A percentile compares a stretch with the other conserved stretches of the same genome.
These are phyloP conservation scores for Aspergillus mulundensis DNA, from an alignment of 495 filamentous ascomycete genomes.

Conservation along the genomic window DNA sequence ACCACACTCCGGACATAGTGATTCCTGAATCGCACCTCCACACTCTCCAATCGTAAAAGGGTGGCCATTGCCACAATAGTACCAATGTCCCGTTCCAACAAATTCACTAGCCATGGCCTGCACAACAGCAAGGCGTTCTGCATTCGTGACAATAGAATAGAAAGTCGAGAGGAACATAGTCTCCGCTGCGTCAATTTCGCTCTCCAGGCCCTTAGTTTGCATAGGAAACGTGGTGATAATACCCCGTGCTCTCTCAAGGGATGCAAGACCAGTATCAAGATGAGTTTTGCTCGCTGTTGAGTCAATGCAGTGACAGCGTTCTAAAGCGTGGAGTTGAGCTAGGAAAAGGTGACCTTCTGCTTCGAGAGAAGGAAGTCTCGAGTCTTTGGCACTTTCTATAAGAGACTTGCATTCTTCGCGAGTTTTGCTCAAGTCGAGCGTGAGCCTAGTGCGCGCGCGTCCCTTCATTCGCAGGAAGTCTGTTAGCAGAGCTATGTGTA, in stretches of 20 bases:
- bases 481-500: slow-evolving; percentile 51
- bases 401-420: slow-evolving; percentile 25
- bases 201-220: slow-evolving; percentile 4
- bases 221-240: not conserved
- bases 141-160: slow-evolving; percentile 43
- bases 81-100: slow-evolving; percentile 60
- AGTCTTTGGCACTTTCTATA: slow-evolving; percentile 11
- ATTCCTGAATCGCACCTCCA: slow-evolving; percentile 9
- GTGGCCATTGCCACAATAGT: slow-evolving; percentile 62
- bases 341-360: slow-evolving; percentile 36
- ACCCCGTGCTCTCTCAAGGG: slow-evolving; percentile 10
- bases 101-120: slow-evolving; percentile 50
- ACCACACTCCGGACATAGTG: slow-evolving; percentile 61
- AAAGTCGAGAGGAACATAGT: slow-evolving; percentile 25
- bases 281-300: slow-evolving; percentile 3
- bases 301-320: slow-evolving; percentile 15
- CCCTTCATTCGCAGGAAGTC: slow-evolving; percentile 44
- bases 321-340: slow-evolving; percentile 28
- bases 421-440: slow-evolving; percentile 31
- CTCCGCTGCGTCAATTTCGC: slow-evolving; percentile 10
- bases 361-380: slow-evolving; percentile 11
- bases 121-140: slow-evolving; percentile 44
- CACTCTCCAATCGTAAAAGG: slow-evolving; percentile 46
- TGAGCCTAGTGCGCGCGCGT: not conserved
- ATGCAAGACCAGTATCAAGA: slow-evolving; percentile 2